Evolutionary conservation across 2,329 filamentous ascomycete species (phyloP).

Genomic region (Blumeria graminis): DNA sequence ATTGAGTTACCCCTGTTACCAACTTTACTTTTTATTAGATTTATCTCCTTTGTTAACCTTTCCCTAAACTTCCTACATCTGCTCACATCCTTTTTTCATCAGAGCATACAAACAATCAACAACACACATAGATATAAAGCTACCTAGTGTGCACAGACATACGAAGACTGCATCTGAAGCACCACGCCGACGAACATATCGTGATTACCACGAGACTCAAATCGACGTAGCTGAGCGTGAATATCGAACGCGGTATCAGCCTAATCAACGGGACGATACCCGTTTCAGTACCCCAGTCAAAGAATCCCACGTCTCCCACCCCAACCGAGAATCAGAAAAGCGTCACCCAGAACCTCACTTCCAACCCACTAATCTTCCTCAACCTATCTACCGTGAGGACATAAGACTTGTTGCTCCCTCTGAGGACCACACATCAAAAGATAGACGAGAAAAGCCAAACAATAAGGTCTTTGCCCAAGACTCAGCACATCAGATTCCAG

Average conservation of each 20-base stretch:
- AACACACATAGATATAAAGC: slow-evolving; percentile 26
- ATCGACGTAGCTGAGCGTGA: slow-evolving; percentile 42
- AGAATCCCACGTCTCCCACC: slow-evolving; percentile 4
- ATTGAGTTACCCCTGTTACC: neutral
- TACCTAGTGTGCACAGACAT: slow-evolving; percentile 4
- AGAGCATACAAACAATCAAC: slow-evolving; percentile 19
- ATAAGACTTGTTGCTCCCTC: slow-evolving; percentile 9
- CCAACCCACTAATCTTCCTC: slow-evolving; percentile 11
- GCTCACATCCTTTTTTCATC: slow-evolving; percentile 3
- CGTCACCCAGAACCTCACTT: slow-evolving; percentile 9
- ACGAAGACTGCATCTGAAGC: slow-evolving; percentile 4
- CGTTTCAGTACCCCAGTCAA: slow-evolving; percentile 7
- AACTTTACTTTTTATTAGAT: slow-evolving; percentile 7
- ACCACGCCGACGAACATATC: slow-evolving; percentile 7
- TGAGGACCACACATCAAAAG: slow-evolving; percentile 7
- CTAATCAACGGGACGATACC: slow-evolving; percentile 16
- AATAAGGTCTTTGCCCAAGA: no score
- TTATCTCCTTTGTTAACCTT: slow-evolving; percentile 10
- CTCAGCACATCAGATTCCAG: no score
- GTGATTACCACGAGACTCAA: slow-evolving; percentile 10
- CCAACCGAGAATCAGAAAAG: no score
- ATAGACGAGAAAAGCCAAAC: slow-evolving; percentile 5
- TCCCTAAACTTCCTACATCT: neutral
- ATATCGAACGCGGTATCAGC: slow-evolving; percentile 36
- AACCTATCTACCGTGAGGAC: slow-evolving; percentile 6